A percentile compares a stretch with the other conserved stretches of the same genome.
Conservation (phyloP, 352 stramenopile genomes). For the Phytopythium cucurbitacearum region DNA sequence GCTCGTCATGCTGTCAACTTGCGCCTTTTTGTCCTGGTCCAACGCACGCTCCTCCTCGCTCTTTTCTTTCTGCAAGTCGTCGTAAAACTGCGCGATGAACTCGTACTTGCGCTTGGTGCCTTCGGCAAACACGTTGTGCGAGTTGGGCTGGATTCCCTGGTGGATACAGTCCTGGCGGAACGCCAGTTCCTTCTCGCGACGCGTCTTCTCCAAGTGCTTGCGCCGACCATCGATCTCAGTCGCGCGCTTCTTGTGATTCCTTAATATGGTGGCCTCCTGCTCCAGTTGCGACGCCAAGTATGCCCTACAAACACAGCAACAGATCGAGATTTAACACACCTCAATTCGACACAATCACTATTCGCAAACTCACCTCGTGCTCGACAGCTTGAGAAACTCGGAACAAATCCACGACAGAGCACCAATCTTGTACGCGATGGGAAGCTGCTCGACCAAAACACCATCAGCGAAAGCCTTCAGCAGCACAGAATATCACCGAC, state of each 20-base stretch:
- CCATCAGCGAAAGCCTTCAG: background rate
- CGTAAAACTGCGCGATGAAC: conserved; percentile 67
- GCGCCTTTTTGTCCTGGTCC: conserved; percentile 43
- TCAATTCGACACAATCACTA: background rate
- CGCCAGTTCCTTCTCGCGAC: conserved; percentile 51
- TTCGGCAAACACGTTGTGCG: conserved; percentile 59
- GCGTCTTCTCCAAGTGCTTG: conserved; percentile 40
- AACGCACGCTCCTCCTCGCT: conserved; percentile 43
- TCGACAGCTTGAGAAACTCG: conserved; percentile 58
- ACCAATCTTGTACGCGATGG: conserved; percentile 53
- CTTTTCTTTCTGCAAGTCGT: conserved; percentile 49
- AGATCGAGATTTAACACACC: too few relatives aligned
- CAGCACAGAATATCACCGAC: background rate
- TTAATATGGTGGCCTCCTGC: conserved; percentile 46
- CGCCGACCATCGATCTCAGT: conserved; percentile 49
- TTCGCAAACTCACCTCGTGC: conserved; percentile 24
- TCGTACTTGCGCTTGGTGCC: conserved; percentile 53
- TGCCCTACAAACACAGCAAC: conserved; percentile 13
- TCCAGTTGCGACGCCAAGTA: conserved; percentile 59
- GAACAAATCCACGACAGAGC: conserved; percentile 63
- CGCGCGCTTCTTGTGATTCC: conserved; percentile 45
- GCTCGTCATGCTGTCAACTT: conserved; percentile 30
- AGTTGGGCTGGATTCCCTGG: conserved; percentile 64
- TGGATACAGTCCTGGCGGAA: conserved; percentile 56
- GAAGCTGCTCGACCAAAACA: conserved; percentile 19